These are phyloP conservation scores for Neocatenulostroma microsporum DNA, from an alignment of 2,329 filamentous ascomycete genomes.

Conservation along the genomic window DNA sequence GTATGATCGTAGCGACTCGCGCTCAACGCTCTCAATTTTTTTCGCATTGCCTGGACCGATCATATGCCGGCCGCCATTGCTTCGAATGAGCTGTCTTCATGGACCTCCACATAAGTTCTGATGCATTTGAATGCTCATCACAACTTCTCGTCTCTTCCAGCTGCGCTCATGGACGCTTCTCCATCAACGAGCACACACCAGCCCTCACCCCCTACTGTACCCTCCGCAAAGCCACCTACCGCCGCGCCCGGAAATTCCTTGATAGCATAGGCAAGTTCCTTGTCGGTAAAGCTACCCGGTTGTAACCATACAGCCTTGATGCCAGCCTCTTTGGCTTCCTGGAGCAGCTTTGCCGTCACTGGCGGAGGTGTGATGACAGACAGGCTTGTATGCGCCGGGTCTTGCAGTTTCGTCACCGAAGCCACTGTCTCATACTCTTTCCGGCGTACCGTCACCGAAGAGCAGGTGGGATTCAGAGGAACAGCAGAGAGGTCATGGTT, in stretches of 20 bases:
- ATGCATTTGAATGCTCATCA: too few species aligned
- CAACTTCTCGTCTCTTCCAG: conserved; percentile 25
- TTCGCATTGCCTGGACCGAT: too few species aligned
- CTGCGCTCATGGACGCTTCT: conserved; percentile 53
- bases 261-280: conserved; percentile 62
- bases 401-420: conserved; percentile 56
- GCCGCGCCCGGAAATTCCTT: conserved; percentile 58
- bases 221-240: conserved; percentile 60
- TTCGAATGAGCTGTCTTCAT: too few species aligned
- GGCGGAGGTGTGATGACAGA: conserved; percentile 81
- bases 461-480: conserved; percentile 69
- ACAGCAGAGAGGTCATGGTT: conserved; percentile 65
- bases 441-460: conserved; percentile 55
- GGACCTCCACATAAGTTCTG: too few species aligned
- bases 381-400: conserved; percentile 63
- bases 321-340: conserved; percentile 67
- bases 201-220: conserved; percentile 60
- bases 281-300: conserved; percentile 77
- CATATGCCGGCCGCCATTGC: too few species aligned
- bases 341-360: conserved; percentile 64
- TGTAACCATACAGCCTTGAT: conserved; percentile 78
- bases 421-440: conserved; percentile 57
- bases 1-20: too few species aligned
- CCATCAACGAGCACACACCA: conserved; percentile 88
- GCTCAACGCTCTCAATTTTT: too few species aligned